Evolutionary conservation across 176 grass and related monocot genomes (phyloP), one percentile per base, ranked within the genome.

Genomic region (Carex scoparia): DNA sequence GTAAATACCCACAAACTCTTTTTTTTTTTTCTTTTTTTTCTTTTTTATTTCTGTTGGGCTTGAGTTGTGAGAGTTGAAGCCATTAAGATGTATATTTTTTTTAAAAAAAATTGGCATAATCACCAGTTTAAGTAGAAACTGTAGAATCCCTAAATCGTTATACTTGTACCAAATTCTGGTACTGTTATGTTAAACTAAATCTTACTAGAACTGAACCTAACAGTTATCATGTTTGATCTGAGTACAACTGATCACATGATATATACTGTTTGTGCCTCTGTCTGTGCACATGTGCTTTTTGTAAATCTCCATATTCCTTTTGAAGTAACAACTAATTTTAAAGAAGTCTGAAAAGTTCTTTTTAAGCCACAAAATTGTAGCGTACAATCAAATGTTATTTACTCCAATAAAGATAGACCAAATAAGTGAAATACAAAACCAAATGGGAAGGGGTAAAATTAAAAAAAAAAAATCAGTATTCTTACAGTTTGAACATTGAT

Each of bases 401-500:
- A 56, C 74, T 16, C 51, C 9, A 35, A 78, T 56, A 55, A 54
- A 78, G 13, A 28, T 79, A 57, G 53, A 77, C 46, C 53, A 35
- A 35, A 79, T 58, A 58, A 70, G 40, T 72, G 38, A 48, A 56
- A 16, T 78, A 11, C 42, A 56, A 55, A 78, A 30, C 13, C 27
- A 57, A 78, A 78, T 33, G 49, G 49, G 48, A 77, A 7, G 40
- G 44, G n/a, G 13, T 3, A 33, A 78, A 77, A 31, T 23, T 23
- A 23, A 23, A 23, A 23, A 23, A 23, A 23, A 23, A 44, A 5
- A 57, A 58, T 16, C 11, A 53, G 23, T 33, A 58, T 57, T 57
- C 53, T 78, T 78, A 58, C 51, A 57, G 14, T 57, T 57, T 35
- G 74, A 79, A 57, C 19, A 76, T 79, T 79, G 30, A 79, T 56